A percentile compares a stretch with the other conserved stretches of the same genome.
phyloP scores from a whole-genome alignment of 2,329 filamentous ascomycete species.

The Atkinsonella texensis region DNA sequence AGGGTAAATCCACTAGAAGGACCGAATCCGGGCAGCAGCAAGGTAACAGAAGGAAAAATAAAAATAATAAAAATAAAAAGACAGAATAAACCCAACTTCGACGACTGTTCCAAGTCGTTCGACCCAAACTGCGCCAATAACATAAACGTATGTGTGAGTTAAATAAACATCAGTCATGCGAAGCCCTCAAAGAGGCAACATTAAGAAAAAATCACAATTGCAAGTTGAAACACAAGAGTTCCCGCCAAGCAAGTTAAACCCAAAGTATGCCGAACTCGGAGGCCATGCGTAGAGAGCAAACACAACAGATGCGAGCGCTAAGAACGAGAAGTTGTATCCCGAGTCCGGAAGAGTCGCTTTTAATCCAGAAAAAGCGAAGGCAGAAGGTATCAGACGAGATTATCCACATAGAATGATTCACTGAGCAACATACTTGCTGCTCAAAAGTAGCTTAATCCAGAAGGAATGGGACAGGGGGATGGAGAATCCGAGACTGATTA shows the following conservation, averaged over 20 bases:
- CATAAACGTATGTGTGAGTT: conserved; percentile 4
- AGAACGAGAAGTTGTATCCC: conserved; percentile 5
- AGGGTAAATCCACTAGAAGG: conserved; percentile 16
- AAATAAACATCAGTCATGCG: conserved; percentile 23
- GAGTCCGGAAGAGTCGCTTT: not conserved
- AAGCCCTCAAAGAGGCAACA: conserved; percentile 9
- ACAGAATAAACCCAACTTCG: not conserved
- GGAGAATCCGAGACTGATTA: conserved; percentile 10
- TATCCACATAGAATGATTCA: conserved; percentile 14
- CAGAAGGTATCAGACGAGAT: conserved; percentile 12
- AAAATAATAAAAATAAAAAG: not conserved
- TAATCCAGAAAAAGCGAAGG: conserved; percentile 9
- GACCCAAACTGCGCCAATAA: conserved; percentile 17
- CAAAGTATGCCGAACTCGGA: conserved; percentile 3
- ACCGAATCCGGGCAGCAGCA: conserved; percentile 25
- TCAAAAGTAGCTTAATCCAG: conserved; percentile 14
- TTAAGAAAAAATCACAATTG: not conserved
- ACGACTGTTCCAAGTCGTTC: not conserved
- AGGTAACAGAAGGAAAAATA: conserved; percentile 14
- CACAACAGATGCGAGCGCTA: conserved; percentile 2
- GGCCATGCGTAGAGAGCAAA: conserved; percentile 1
- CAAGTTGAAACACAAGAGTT: not conserved
- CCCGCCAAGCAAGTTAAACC: conserved; percentile 13
- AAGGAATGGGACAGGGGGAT: not conserved
- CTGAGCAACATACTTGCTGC: conserved; percentile 19